phyloP scores from a whole-genome alignment of 2,329 filamentous ascomycete genomes.

The Trichoderma lentiforme region DNA sequence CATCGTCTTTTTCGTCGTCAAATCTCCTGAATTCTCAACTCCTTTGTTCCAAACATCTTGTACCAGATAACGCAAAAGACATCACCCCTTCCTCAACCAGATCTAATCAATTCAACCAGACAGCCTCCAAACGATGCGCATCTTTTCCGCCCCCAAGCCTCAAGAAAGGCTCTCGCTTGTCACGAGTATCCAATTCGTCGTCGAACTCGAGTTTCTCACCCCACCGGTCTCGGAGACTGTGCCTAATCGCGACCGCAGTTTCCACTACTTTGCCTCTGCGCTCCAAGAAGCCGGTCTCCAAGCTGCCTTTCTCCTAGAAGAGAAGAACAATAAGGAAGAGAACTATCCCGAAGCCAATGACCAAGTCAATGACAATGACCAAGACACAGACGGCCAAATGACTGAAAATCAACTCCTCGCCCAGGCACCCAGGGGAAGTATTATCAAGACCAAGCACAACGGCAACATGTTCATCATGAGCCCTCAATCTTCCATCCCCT shows the following conservation, averaged over 20 bases:
- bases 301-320: constrained; percentile 13
- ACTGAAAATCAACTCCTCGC: neutral
- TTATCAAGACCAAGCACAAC: constrained; percentile 10
- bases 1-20: neutral
- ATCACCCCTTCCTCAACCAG: neutral
- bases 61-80: neutral
- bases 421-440: neutral
- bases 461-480: constrained; percentile 17
- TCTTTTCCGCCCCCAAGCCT: neutral
- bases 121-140: neutral
- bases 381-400: too few relatives aligned
- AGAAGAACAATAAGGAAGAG: neutral
- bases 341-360: neutral
- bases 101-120: neutral
- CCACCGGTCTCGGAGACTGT: neutral
- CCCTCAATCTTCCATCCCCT: neutral
- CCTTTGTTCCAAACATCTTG: neutral
- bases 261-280: constrained; percentile 7
- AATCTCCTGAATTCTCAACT: neutral
- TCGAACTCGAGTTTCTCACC: constrained; percentile 22
- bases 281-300: constrained; percentile 11
- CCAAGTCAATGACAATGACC: neutral
- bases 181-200: constrained; percentile 19
- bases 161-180: neutral
- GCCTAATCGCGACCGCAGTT: neutral